Conservation (phyloP, 306 rosid species). For the Carpinus viminea region DNA sequence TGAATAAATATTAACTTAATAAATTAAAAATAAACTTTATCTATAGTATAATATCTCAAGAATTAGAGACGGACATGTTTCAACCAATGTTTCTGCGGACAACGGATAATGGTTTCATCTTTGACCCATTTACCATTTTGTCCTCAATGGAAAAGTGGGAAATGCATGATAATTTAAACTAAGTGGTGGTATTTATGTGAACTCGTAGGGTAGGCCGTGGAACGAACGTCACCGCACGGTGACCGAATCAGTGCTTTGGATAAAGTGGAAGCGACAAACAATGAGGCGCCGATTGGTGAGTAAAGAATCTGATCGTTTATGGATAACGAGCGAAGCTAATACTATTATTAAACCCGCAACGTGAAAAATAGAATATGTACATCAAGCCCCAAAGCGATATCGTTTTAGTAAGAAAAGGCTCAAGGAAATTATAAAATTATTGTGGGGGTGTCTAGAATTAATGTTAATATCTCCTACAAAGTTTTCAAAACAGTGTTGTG, state of each 20-base stretch:
- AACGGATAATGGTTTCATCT: neutral
- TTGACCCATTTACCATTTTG: neutral
- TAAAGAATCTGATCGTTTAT: conserved; percentile 1
- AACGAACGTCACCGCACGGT: neutral
- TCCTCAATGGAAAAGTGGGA: neutral
- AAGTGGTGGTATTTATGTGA: neutral
- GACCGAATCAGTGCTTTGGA: neutral
- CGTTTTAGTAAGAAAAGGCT: neutral
- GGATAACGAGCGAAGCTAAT: neutral
- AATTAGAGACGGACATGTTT: too few relatives aligned
- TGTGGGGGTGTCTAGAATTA: neutral
- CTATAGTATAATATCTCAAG: too few relatives aligned
- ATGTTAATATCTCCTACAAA: too few relatives aligned
- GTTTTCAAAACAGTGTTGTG: too few relatives aligned
- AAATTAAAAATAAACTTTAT: too few relatives aligned
- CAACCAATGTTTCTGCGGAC: too few relatives aligned
- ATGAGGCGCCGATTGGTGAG: neutral
- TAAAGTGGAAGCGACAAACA: neutral
- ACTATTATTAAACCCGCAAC: neutral
- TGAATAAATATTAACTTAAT: too few relatives aligned
- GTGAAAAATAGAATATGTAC: neutral
- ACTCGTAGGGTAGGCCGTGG: neutral
- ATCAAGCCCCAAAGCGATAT: neutral
- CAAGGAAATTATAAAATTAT: neutral
- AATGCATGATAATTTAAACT: neutral